phyloP scores from a whole-genome alignment of 192 early-diverging fungal genomes.

The Coemansia sp. region DNA sequence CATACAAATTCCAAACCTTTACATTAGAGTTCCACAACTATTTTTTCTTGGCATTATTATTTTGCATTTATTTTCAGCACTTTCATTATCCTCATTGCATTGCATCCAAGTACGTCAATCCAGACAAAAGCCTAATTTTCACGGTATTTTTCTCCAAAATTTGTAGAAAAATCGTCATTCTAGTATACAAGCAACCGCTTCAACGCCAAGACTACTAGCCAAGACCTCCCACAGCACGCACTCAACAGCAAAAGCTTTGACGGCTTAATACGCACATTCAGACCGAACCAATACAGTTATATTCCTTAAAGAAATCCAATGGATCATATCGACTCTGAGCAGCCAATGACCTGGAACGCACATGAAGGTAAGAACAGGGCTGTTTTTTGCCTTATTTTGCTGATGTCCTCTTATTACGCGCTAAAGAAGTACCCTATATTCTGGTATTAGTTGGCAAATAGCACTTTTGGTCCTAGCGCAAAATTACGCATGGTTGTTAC shows the following conservation, averaged over 20 bases:
- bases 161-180: not conserved
- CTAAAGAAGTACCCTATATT: not conserved
- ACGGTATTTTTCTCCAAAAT: not conserved
- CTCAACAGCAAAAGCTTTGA: not conserved
- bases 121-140: not conserved
- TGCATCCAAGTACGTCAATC: constrained; percentile 4
- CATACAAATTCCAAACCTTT: constrained; percentile 1
- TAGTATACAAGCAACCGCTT: not conserved
- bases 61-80: not conserved
- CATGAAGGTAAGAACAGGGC: constrained; percentile 9
- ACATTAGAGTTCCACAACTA: constrained; percentile 5
- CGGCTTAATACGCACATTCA: not conserved
- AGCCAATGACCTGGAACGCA: constrained; percentile 4
- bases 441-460: not conserved
- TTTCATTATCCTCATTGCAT: constrained; percentile 2
- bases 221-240: not conserved
- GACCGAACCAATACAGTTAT: not conserved
- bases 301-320: not conserved
- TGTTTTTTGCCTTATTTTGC: not conserved
- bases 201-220: constrained; percentile 1
- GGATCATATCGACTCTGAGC: constrained; percentile 9
- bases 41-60: constrained; percentile 1
- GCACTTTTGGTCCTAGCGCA: not conserved
- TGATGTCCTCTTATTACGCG: not conserved
- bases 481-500: not conserved